Base-by-base conservation (phyloP, 257 asterid species). In the Fraxinus cuspidata region DNA sequence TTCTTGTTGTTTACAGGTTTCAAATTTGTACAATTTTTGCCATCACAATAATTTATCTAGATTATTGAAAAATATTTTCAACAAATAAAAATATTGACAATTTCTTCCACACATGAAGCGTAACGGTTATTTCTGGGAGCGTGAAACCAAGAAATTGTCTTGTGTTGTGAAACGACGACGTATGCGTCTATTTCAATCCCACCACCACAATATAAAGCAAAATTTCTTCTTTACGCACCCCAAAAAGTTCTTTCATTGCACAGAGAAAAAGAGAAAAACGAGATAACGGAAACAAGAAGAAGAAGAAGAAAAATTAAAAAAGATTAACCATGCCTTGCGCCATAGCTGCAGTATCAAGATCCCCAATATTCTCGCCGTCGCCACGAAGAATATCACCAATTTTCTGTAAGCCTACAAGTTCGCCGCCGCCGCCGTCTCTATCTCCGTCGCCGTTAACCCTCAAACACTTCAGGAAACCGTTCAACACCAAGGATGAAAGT, bases 321-420 rank as follows among this genome's bases (percentile, higher is more conserved):
- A 32, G 9, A 10, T 71, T 8, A 78, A 83, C 74, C 86, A 90
- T 90, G 96, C 82, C 84, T 69, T 84, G 84, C 75, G 87, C 89
- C 56, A 74, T 88, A 76, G 88, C 96, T 21, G 73, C 84, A 35
- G 83, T 72, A 3, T 72, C 89, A 35, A 89, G 84, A 74, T 82
- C 96, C 38, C 91, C 94, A 0, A 79, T 89, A 19, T 88, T 91
- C 85, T 80, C 90, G 38, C 83, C 85, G 67, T 89, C 94, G 10
- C 92, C 90, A 37, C 81, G 89, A 40, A 74, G 75, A 63, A 68
- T 79, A 28, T 74, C 88, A 31, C 89, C 96, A 47, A 79, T 84
- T 25, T 89, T 89, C 86, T 84, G 89, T 81, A 86, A 85, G 58
- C 38, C 89, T 1, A 74, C 90, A 51, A 71, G 83, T 7, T 80